Evolutionary conservation across 768 basidiomycete species (phyloP), one percentile per base, ranked within the genome.

Genomic region (Porphyrellus cyaneotinctus): DNA sequence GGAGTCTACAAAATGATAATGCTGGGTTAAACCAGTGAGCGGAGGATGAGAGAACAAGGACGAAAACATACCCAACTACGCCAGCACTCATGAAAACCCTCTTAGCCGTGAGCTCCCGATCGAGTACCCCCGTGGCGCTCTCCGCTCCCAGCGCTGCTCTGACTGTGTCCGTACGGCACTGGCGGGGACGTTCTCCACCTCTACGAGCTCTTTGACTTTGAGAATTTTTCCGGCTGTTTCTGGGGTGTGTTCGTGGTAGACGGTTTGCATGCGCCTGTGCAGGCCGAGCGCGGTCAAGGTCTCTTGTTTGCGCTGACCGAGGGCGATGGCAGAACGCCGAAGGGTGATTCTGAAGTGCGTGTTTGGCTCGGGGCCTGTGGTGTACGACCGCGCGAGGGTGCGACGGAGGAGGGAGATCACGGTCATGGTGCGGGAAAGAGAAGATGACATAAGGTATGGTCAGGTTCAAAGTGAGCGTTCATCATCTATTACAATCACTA

Each of bases 301-400:
- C 43, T 77, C 84, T 64, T 85, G 79, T 51, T 84, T 81, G 60
- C 78, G 78, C 52, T 81, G 74, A 3, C 87, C 85, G 10, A 95
- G 81, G 1, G 91, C 86, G 56, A 95, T 94, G 44, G 84, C 86
- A 6, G 93, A 95, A 50, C 94, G 88, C 11, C 81, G 81, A 26
- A 95, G 84, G 18, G 93, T 95, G 62, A 97, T 87, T 74, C 88
- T 89, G 75, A 80, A 94, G 70, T 95, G 90, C 0, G 93, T 91
- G 28, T 70, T 73, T 48, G 76, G 72, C 42, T 52, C 52, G 5
- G 36, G 49, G 9, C 20, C 12, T 17, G 56, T 12, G 11, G 62
- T 22, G 24, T 57, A 57, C 26, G 49, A 39, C 24, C 63, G 63
- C 6, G 44, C 37, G 11, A 60, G n/a, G 14, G 24, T 37, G 14